phyloP scores from a whole-genome alignment of 192 early-diverging fungal species.

The Haplosporangium gracile region DNA sequence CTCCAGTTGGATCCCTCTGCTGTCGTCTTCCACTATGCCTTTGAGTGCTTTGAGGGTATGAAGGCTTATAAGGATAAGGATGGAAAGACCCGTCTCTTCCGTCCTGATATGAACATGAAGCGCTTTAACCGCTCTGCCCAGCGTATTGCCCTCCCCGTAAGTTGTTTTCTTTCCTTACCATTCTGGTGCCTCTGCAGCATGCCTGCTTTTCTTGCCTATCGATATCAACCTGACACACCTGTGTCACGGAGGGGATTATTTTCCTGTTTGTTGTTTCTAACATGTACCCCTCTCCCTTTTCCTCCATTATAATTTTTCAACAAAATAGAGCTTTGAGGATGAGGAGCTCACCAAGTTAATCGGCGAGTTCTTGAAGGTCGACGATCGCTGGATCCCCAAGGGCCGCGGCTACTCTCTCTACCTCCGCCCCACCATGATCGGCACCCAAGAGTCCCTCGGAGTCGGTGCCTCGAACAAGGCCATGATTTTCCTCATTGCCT shows the following conservation, averaged over 20 bases:
- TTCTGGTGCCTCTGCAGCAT: not conserved
- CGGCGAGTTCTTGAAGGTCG: constrained; percentile 83
- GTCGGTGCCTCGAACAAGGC: constrained; percentile 87
- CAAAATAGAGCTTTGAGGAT: constrained; percentile 73
- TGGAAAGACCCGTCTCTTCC: constrained; percentile 91
- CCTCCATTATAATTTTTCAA: constrained; percentile 4
- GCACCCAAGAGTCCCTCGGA: constrained; percentile 87
- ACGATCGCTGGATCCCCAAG: constrained; percentile 90
- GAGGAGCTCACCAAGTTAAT: constrained; percentile 86
- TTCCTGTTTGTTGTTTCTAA: not conserved
- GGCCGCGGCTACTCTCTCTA: constrained; percentile 95
- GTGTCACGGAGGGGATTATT: constrained; percentile 4
- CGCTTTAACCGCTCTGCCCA: constrained; percentile 83
- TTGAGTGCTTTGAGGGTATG: constrained; percentile 95
- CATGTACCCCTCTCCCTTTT: not conserved
- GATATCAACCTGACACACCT: not conserved
- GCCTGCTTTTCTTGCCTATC: not conserved
- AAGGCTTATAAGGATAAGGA: constrained; percentile 94
- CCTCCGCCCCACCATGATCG: constrained; percentile 93
- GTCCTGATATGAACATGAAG: constrained; percentile 98
- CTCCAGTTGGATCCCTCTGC: constrained; percentile 86
- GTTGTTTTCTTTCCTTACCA: constrained; percentile 1
- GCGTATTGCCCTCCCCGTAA: constrained; percentile 87
- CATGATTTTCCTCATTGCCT: constrained; percentile 89
- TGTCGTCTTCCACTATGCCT: constrained; percentile 94